Percentiles rank a stretch among this genome's conserved stretches.
Evolutionary conservation across 83 land plant genomes (phyloP).

Genomic region (Picea engelmannii): DNA sequence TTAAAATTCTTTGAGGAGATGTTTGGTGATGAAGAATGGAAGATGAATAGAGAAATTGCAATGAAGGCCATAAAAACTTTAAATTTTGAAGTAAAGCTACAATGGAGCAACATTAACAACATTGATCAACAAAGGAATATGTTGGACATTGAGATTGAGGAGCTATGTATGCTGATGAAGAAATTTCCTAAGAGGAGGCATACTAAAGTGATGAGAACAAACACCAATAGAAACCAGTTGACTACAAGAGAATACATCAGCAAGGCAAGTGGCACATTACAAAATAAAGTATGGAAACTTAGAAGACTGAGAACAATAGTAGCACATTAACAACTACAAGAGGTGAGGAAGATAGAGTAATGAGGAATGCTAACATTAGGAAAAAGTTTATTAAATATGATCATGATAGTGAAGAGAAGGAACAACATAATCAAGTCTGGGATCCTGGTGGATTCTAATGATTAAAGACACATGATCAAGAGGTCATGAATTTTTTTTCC

Average conservation of each 20-base stretch:
- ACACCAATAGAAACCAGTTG: not conserved
- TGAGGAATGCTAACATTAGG: no score
- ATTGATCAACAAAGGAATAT: not conserved
- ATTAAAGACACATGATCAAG: no score
- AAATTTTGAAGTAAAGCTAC: not conserved
- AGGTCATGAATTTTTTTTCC: no score
- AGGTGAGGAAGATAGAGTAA: not conserved
- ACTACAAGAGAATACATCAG: not conserved
- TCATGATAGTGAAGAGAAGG: no score
- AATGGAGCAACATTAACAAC: not conserved
- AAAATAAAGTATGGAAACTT: no score
- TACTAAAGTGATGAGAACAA: not conserved
- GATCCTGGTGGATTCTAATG: no score
- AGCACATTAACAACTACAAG: no score
- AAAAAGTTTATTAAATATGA: no score
- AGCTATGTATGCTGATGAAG: not conserved
- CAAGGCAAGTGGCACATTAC: no score
- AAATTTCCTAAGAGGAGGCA: no score
- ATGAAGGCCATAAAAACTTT: not conserved
- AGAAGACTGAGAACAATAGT: no score
- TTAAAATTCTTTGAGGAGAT: not conserved
- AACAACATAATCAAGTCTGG: no score
- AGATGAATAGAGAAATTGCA: not conserved
- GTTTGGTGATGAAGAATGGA: not conserved
- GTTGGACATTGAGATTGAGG: not conserved